These are phyloP conservation scores for Carnegiea gigantea DNA, from an alignment of 179 eudicot genomes.

Conservation along the genomic window DNA sequence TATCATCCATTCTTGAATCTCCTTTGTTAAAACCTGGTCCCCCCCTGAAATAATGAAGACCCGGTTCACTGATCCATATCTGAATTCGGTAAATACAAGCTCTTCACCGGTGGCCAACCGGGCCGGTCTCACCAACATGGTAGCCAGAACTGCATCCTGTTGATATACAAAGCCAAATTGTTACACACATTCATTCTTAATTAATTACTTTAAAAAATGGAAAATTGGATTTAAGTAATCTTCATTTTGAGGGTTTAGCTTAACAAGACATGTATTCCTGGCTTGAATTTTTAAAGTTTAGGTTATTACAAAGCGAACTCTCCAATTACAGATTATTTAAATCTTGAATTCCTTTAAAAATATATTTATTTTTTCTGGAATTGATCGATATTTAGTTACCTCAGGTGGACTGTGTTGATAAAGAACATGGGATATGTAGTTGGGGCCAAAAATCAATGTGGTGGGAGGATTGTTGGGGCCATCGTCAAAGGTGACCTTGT, in stretches of 20 bases:
- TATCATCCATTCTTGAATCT: background rate
- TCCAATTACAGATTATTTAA: too few species aligned
- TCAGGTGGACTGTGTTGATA: slow-evolving; percentile 21
- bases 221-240: too few species aligned
- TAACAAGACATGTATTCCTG: too few species aligned
- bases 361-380: background rate
- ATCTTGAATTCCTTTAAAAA: too few species aligned
- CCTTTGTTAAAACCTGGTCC: slow-evolving; percentile 10
- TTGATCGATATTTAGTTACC: slow-evolving; percentile 1
- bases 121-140: slow-evolving; percentile 2
- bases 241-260: too few species aligned
- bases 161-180: background rate
- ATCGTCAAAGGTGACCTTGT: slow-evolving; percentile 1
- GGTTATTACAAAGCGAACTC: too few species aligned
- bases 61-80: slow-evolving; percentile 19
- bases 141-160: slow-evolving; percentile 22
- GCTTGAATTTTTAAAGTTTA: too few species aligned
- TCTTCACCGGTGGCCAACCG: background rate
- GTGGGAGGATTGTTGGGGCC: slow-evolving; percentile 25
- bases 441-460: slow-evolving; percentile 9
- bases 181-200: too few species aligned
- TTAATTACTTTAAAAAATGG: too few species aligned
- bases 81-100: slow-evolving; percentile 3
- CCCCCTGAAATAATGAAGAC: slow-evolving; percentile 3
- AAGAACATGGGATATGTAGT: slow-evolving; percentile 9